Evolutionary conservation across 306 rosid species (phyloP).

Genomic region (Albizia julibrissin): DNA sequence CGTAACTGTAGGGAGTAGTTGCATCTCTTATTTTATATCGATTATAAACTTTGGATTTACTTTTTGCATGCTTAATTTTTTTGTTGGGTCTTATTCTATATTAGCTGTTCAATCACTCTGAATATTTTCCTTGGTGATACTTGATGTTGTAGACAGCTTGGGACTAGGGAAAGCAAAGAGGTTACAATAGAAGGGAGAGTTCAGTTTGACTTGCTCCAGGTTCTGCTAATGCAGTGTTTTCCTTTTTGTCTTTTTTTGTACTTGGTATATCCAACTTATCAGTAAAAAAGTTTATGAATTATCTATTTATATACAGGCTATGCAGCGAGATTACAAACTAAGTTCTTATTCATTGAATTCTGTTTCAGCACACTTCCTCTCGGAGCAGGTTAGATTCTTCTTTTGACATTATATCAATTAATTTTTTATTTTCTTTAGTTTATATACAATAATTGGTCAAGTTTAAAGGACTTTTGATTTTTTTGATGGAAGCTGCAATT

Average conservation of each 20-base stretch:
- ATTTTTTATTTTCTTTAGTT: slow-evolving; percentile 12
- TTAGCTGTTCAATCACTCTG: not conserved
- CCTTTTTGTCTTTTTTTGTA: slow-evolving; percentile 32
- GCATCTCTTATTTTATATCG: not conserved
- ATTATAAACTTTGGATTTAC: slow-evolving; percentile 10
- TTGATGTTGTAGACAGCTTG: slow-evolving; percentile 72
- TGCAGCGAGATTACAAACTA: slow-evolving; percentile 93
- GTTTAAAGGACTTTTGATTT: slow-evolving; percentile 1
- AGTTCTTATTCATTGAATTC: slow-evolving; percentile 97
- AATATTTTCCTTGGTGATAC: slow-evolving; percentile 25
- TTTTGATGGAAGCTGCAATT: slow-evolving; percentile 17
- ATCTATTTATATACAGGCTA: slow-evolving; percentile 47
- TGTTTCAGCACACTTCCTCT: slow-evolving; percentile 94
- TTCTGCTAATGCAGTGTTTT: slow-evolving; percentile 37
- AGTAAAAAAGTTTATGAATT: slow-evolving; percentile 31
- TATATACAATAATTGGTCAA: not conserved
- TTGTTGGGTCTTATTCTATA: not conserved
- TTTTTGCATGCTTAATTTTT: not conserved
- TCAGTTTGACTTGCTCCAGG: slow-evolving; percentile 99
- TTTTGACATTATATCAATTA: slow-evolving; percentile 25
- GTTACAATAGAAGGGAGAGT: slow-evolving; percentile 94
- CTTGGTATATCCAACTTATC: slow-evolving; percentile 18
- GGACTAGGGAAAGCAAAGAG: slow-evolving; percentile 97
- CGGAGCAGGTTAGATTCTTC: slow-evolving; percentile 75
- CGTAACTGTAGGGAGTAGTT: not conserved